phyloP scores from a whole-genome alignment of 208 protist species.

The Trypanosoma cruzi region DNA sequence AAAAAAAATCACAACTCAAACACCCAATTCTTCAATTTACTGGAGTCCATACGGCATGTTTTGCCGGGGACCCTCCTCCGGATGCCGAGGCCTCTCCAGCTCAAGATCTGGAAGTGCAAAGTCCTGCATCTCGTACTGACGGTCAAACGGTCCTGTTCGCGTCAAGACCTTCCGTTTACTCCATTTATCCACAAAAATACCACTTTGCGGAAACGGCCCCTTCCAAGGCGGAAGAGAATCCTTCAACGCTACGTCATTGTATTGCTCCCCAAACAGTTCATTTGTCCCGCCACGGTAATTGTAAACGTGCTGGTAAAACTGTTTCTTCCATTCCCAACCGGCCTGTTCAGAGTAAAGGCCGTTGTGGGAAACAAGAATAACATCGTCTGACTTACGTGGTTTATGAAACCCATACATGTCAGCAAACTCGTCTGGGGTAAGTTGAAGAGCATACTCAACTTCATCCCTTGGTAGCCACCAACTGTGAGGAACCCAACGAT shows the following conservation, averaged over 20 bases:
- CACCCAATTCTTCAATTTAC: slow-evolving; percentile 35
- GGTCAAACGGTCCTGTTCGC: slow-evolving; percentile 87
- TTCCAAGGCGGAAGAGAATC: slow-evolving; percentile 86
- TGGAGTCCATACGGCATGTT: slow-evolving; percentile 92
- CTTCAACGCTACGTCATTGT: slow-evolving; percentile 78
- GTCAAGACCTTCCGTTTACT: slow-evolving; percentile 89
- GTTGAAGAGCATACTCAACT: slow-evolving; percentile 90
- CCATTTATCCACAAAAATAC: slow-evolving; percentile 93
- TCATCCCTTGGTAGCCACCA: slow-evolving; percentile 90
- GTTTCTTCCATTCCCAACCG: slow-evolving; percentile 89
- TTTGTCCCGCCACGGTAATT: slow-evolving; percentile 92
- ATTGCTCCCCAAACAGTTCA: slow-evolving; percentile 85
- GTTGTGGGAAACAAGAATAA: slow-evolving; percentile 92
- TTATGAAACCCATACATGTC: slow-evolving; percentile 92
- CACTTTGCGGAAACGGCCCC: slow-evolving; percentile 87
- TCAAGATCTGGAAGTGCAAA: slow-evolving; percentile 89
- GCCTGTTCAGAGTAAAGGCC: slow-evolving; percentile 88
- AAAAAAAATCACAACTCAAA: slow-evolving; percentile 11
- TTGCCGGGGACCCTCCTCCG: slow-evolving; percentile 80
- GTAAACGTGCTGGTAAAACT: slow-evolving; percentile 91
- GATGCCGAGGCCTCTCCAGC: slow-evolving; percentile 76
- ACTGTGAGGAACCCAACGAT: slow-evolving; percentile 88
- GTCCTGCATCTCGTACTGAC: slow-evolving; percentile 94
- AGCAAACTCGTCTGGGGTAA: slow-evolving; percentile 79
- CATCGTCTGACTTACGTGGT: slow-evolving; percentile 66